phyloP scores from a whole-genome alignment of 2,329 filamentous ascomycete genomes.

The Sclerotinia subarctica region DNA sequence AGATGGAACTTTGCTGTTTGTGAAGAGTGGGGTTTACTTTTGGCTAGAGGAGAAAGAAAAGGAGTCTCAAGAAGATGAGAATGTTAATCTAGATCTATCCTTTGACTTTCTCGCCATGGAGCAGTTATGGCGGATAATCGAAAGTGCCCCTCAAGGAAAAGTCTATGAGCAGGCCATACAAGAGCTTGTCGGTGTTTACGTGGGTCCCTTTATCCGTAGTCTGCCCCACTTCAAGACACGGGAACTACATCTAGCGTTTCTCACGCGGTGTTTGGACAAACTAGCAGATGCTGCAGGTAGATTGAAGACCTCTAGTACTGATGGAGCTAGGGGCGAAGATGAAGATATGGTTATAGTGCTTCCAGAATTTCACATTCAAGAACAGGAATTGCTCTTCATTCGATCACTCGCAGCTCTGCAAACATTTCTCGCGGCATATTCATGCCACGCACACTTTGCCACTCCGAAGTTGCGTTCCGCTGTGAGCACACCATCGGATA shows the following conservation, averaged over 20 bases:
- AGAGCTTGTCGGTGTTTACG: conserved; percentile 71
- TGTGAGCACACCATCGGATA: conserved; percentile 50
- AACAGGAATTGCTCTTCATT: conserved; percentile 62
- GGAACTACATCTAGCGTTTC: conserved; percentile 64
- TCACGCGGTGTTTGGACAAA: conserved; percentile 70
- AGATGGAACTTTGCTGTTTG: conserved; percentile 59
- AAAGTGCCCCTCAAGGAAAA: conserved; percentile 63
- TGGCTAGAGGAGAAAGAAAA: conserved; percentile 48
- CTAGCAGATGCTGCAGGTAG: conserved; percentile 60
- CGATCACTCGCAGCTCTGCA: conserved; percentile 67
- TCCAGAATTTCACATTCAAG: conserved; percentile 47
- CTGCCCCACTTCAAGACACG: conserved; percentile 51
- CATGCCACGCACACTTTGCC: conserved; percentile 57
- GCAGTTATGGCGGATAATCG: conserved; percentile 78
- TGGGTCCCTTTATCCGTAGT: conserved; percentile 49
- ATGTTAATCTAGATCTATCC: conserved; percentile 50
- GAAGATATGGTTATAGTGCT: conserved; percentile 53
- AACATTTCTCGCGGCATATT: conserved; percentile 64
- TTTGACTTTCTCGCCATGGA: conserved; percentile 57
- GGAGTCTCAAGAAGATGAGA: conserved; percentile 36
- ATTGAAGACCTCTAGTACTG: conserved; percentile 50
- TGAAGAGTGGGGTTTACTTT: conserved; percentile 50
- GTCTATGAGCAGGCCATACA: conserved; percentile 66
- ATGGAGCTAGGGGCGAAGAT: conserved; percentile 45
- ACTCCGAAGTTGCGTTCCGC: conserved; percentile 55